Percentiles rank a stretch among this genome's conserved stretches.
Evolutionary conservation across 768 basidiomycete species (phyloP).

Genomic region (Leccinum longicurvipes): DNA sequence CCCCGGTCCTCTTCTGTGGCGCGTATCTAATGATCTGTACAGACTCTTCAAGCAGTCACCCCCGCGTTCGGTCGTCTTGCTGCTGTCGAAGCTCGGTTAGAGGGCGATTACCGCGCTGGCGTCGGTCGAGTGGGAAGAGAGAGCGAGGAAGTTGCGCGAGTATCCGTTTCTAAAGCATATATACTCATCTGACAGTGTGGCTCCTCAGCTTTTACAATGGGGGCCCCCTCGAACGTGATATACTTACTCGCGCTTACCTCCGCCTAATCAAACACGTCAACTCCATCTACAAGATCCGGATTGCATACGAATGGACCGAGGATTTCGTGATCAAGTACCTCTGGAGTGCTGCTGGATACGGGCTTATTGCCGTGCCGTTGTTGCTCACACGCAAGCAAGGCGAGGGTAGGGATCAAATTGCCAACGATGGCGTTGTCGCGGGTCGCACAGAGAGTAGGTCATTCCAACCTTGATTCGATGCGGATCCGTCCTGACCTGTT

Average conservation of each 20-base stretch:
- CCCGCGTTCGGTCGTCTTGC: conserved; percentile 92
- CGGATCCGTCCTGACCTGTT: not conserved
- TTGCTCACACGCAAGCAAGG: conserved; percentile 55
- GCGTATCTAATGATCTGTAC: not conserved
- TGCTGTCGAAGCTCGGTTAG: conserved; percentile 78
- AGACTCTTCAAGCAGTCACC: conserved; percentile 76
- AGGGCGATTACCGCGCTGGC: conserved; percentile 90
- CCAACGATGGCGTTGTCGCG: conserved; percentile 38
- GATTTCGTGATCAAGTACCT: conserved; percentile 96
- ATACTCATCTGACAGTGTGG: not conserved
- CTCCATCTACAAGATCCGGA: conserved; percentile 90
- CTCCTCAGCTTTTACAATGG: conserved; percentile 83
- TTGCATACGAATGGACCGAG: conserved; percentile 93
- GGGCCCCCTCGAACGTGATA: conserved; percentile 75
- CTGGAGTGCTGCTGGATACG: conserved; percentile 92
- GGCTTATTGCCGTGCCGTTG: conserved; percentile 86
- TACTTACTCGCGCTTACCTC: conserved; percentile 74
- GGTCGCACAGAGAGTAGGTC: conserved; percentile 47
- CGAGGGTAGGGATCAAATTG: conserved; percentile 7
- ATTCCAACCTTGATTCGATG: not conserved
- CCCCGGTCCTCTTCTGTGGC: not conserved
- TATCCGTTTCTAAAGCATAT: conserved; percentile 13
- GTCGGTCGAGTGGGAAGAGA: conserved; percentile 85
- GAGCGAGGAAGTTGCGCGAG: conserved; percentile 89
- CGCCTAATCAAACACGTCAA: conserved; percentile 86